Base-by-base conservation (phyloP, 2,329 filamentous ascomycete genomes). In the Phaeosphaeriaceae sp. region DNA sequence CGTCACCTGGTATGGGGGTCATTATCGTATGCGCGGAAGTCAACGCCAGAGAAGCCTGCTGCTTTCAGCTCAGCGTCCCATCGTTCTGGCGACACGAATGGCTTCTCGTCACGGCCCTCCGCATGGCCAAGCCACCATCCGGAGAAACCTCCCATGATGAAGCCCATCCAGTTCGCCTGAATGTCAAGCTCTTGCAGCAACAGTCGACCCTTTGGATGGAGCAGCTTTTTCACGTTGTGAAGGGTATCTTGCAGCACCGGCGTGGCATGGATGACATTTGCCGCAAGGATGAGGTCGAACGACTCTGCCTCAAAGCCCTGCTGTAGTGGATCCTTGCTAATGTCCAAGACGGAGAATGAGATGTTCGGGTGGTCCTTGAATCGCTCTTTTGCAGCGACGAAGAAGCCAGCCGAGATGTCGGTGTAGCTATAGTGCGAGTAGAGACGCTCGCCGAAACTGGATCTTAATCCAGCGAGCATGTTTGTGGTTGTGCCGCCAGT, bases 1-100 rank as follows among this genome's bases (percentile, higher is more conserved):
- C n/a, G n/a, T n/a, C n/a, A n/a, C n/a, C n/a, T n/a, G n/a, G n/a
- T n/a, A n/a, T n/a, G n/a, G n/a, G n/a, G n/a, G n/a, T n/a, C n/a
- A n/a, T n/a, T n/a, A n/a, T n/a, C n/a, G n/a, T n/a, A n/a, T n/a
- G n/a, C n/a, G n/a, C n/a, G n/a, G n/a, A n/a, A 32, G 15, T 73
- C 64, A 3, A 61, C 18, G 2, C 64, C 64, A 3, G 41, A 32
- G 35, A 75, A 75, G 3, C 72, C 73, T 8, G 63, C 55, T 1
- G 58, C 44, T 6, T 46, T 44, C 29, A 77, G 59, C 4, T 67
- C 36, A 1, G 34, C 40, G 30, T 72, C 56, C 75, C 76, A 77
- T 37, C 60, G 39, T 1, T 50, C 50, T 3, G 59, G 50, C 1
- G 63, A 58, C 1, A 73, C 39, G 16, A 50, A 63, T 0, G 74